phyloP scores from a whole-genome alignment of 345 rosid species.

The Brassica rapa region DNA sequence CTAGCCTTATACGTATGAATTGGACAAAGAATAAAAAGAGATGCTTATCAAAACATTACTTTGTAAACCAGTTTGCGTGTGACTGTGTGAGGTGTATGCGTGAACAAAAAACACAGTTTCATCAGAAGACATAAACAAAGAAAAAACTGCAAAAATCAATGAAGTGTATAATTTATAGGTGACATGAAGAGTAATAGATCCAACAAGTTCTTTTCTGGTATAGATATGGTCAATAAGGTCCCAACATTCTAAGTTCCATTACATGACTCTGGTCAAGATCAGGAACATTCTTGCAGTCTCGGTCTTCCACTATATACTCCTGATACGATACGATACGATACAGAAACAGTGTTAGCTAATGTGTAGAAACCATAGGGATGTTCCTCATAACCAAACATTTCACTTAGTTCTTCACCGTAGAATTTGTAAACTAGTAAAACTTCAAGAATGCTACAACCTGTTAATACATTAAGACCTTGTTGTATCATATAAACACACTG shows the following conservation, averaged over 20 bases:
- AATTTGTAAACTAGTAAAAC: slow-evolving; percentile 83
- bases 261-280: slow-evolving; percentile 89
- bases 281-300: slow-evolving; percentile 65
- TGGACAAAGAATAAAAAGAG: too few species aligned
- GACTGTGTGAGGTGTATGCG: too few species aligned
- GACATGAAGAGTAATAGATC: slow-evolving; percentile 11
- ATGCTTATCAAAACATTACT: too few species aligned
- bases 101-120: too few species aligned
- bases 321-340: slow-evolving; percentile 24
- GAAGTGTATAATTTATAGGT: slow-evolving; percentile 31
- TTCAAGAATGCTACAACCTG: slow-evolving; percentile 96
- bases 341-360: slow-evolving; percentile 52
- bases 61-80: too few species aligned
- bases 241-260: slow-evolving; percentile 89
- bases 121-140: too few species aligned
- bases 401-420: slow-evolving; percentile 91
- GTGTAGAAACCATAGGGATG: slow-evolving; percentile 99
- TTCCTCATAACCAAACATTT: slow-evolving; percentile 97
- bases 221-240: slow-evolving; percentile 20
- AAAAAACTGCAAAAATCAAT: slow-evolving; percentile 8
- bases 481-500: slow-evolving; percentile 10
- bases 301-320: slow-evolving; percentile 97
- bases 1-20: too few species aligned
- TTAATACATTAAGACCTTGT: slow-evolving; percentile 21
- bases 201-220: slow-evolving; percentile 4